These are phyloP conservation scores for Lactarius evosmus DNA, from an alignment of 768 basidiomycete genomes.

Conservation along the genomic window DNA sequence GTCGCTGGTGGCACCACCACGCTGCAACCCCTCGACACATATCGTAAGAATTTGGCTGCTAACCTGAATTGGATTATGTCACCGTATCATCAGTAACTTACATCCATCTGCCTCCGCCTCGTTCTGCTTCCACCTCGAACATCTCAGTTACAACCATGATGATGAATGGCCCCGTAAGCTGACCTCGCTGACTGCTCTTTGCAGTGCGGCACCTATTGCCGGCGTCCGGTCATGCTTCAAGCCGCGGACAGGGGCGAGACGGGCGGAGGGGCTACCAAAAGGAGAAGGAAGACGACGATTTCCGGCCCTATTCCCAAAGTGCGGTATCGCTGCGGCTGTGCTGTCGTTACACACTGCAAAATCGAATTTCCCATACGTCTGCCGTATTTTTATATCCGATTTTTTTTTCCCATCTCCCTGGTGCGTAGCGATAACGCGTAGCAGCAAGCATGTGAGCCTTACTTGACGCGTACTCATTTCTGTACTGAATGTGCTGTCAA, in stretches of 20 bases:
- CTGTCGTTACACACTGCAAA: not conserved
- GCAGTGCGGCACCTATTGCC: not conserved
- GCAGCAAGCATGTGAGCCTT: not conserved
- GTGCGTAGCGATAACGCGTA: not conserved
- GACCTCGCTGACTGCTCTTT: not conserved
- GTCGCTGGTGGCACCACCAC: too few species aligned
- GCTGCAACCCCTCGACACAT: too few species aligned
- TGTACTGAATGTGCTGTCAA: not conserved
- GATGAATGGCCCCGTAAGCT: not conserved
- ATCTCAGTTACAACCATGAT: not conserved
- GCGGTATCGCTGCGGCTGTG: not conserved
- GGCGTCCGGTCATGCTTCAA: not conserved
- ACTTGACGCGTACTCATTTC: not conserved
- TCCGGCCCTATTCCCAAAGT: not conserved
- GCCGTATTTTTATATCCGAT: not conserved
- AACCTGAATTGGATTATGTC: not conserved
- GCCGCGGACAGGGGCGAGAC: not conserved
- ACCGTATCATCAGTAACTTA: not conserved
- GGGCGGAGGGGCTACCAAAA: not conserved
- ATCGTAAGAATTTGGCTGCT: too few species aligned
- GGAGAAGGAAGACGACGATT: not conserved
- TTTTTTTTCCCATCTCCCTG: not conserved
- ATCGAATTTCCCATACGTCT: not conserved
- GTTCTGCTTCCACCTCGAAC: not conserved
- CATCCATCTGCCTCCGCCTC: not conserved